Base-by-base conservation (phyloP, 2,329 filamentous ascomycete species). In the Xylariales sp. region DNA sequence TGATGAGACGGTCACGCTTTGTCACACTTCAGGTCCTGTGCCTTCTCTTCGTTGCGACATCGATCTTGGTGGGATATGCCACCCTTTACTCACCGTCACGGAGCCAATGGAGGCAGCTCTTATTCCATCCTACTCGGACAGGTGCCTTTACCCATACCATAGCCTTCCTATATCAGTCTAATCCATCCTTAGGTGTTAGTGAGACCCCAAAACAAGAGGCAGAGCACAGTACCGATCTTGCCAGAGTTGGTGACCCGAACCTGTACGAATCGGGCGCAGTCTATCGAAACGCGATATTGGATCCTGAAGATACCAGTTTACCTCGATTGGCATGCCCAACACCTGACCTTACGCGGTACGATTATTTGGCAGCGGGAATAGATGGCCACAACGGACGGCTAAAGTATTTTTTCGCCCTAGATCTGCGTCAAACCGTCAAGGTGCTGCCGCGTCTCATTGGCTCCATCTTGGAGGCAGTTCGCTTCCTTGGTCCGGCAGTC, bases 321-420 rank as follows among this genome's bases (percentile, higher is more conserved):
- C 46, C 51, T 5, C 49, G 54, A 1, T 45, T 65, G 0, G 37
- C 54, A 9, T 65, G 62, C n/a, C 62, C 61, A 7, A 32, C 3
- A 25, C 40, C 6, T 36, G 55, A 39, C 19, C 7, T 5, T 15
- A 37, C 16, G n/a, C 40, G 47, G 4, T 58, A 64, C 22, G 41
- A 46, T 1, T 27, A 50, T 15, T 49, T 62, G 8, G 21, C 31
- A n/a, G 15, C 37, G 5, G n/a, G 3, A n/a, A 2, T 25, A 16
- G 19, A 15, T 1, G 10, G 21, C 1, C 6, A 19, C 10, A 15
- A 15, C 25, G 6, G 11, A 4, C 44, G 46, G 25, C 48, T 56
- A 11, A 53, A 57, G 2, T 76, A 70, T 52, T 73, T 73, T 53
- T 76, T 80, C 44, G 73, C 74, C 0, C 58, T 80, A 20, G 64